These are phyloP conservation scores for Inga leiocalycina DNA, from an alignment of 306 rosid genomes.

Conservation along the genomic window DNA sequence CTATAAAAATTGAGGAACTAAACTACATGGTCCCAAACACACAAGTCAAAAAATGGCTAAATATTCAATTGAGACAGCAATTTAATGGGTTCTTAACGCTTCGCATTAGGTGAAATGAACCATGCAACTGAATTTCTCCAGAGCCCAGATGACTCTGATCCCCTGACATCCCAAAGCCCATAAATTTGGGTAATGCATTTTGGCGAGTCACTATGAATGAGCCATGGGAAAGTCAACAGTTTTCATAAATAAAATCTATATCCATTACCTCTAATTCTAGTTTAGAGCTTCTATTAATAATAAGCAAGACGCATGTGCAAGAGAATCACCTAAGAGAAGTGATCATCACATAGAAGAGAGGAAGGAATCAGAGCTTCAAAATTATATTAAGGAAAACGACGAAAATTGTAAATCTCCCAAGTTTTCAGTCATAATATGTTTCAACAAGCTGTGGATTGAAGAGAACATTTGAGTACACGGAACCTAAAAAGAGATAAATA, in stretches of 20 bases:
- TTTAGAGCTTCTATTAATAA: background rate
- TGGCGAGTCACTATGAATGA: slow-evolving; percentile 6
- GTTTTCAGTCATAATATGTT: background rate
- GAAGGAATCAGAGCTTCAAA: background rate
- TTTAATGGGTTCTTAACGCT: background rate
- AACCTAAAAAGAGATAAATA: background rate
- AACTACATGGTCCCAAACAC: background rate
- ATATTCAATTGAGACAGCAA: too few relatives aligned
- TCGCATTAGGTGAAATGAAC: background rate
- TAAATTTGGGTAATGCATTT: background rate
- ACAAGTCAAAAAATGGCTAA: background rate
- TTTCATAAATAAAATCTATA: background rate
- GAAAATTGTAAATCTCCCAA: background rate
- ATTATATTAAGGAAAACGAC: background rate
- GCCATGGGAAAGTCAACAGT: background rate
- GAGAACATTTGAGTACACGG: background rate
- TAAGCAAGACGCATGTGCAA: slow-evolving; percentile 9
- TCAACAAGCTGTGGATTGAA: background rate
- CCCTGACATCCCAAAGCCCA: background rate
- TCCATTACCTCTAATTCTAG: background rate
- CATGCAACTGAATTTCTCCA: background rate
- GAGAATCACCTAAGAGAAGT: slow-evolving; percentile 22
- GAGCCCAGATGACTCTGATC: too few relatives aligned
- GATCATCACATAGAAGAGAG: background rate
- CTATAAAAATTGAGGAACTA: background rate